These are phyloP conservation scores for Usnea hakonensis DNA, from an alignment of 495 filamentous ascomycete species.

Conservation along the genomic window DNA sequence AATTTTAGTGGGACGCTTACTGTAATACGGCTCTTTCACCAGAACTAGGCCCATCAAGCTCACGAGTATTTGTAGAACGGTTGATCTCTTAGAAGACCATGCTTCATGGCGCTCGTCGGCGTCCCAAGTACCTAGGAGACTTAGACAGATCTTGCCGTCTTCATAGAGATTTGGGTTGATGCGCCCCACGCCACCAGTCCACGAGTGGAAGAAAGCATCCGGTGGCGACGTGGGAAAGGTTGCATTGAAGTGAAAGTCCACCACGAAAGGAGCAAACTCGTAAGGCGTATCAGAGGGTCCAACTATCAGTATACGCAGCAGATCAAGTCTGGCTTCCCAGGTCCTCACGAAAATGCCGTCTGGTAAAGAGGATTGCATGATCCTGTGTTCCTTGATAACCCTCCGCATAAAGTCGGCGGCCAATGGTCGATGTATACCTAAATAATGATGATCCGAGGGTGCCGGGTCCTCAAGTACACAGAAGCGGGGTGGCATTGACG, in stretches of 20 bases:
- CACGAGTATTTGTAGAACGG: constrained; percentile 52
- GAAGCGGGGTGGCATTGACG: constrained; percentile 7
- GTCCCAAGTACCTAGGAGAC: constrained; percentile 54
- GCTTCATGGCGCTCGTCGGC: constrained; percentile 42
- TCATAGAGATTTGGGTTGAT: constrained; percentile 60
- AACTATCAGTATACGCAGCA: constrained; percentile 51
- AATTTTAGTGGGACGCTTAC: constrained; percentile 31
- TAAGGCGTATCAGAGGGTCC: constrained; percentile 55
- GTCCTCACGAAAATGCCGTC: constrained; percentile 50
- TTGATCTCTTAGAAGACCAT: constrained; percentile 46
- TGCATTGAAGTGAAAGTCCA: constrained; percentile 45
- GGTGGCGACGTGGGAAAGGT: constrained; percentile 45
- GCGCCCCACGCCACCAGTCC: constrained; percentile 42
- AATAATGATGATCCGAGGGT: constrained; percentile 45
- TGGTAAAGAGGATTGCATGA: constrained; percentile 48
- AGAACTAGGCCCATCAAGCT: constrained; percentile 54
- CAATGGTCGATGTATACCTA: constrained; percentile 14
- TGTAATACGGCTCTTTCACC: constrained; percentile 54
- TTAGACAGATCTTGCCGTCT: constrained; percentile 55
- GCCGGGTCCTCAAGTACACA: constrained; percentile 36
- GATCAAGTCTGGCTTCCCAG: constrained; percentile 52
- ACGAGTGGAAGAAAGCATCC: constrained; percentile 48
- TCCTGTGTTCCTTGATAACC: constrained; percentile 48
- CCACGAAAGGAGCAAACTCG: constrained; percentile 52
- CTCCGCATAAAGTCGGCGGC: constrained; percentile 35